Evolutionary conservation across 108 stramenopile genomes (phyloP).

Genomic region (Skeletonema marinoi): DNA sequence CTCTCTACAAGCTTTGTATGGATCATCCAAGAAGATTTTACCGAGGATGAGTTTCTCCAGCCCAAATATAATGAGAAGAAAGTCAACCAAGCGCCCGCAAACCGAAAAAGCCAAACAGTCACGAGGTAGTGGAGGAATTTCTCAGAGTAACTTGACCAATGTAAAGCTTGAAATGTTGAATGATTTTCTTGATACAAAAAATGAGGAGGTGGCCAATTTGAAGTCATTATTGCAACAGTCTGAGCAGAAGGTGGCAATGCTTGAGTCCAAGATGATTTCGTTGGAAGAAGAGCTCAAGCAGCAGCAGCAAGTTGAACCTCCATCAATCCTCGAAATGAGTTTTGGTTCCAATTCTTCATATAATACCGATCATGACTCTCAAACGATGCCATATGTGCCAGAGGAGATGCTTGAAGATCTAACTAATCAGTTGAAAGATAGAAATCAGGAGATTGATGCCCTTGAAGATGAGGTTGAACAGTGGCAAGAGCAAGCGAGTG

Average conservation of each 20-base stretch:
- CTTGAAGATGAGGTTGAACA: not conserved
- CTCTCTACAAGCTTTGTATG: not conserved
- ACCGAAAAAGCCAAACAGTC: not conserved
- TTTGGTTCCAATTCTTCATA: not conserved
- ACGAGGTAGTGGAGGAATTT: not conserved
- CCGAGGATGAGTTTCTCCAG: not conserved
- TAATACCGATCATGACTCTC: not conserved
- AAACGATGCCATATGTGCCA: not conserved
- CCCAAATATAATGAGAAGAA: not conserved
- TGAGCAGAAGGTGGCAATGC: not conserved
- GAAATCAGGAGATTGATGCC: not conserved
- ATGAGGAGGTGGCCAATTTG: not conserved
- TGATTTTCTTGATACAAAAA: not conserved
- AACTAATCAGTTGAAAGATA: not conserved
- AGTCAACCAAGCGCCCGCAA: not conserved
- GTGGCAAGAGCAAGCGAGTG: not conserved
- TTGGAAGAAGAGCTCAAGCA: constrained; percentile 1
- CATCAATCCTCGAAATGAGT: not conserved
- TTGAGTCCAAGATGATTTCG: not conserved
- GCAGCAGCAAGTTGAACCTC: not conserved
- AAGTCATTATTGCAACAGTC: not conserved
- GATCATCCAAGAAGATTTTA: not conserved
- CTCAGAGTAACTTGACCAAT: not conserved
- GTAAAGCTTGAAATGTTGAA: not conserved
- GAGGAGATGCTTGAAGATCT: not conserved